A percentile compares a stretch with the other conserved stretches of the same genome.
Evolutionary conservation across 192 early-diverging fungal genomes (phyloP).

Genomic region (Rhizoclosmatium globosum): DNA sequence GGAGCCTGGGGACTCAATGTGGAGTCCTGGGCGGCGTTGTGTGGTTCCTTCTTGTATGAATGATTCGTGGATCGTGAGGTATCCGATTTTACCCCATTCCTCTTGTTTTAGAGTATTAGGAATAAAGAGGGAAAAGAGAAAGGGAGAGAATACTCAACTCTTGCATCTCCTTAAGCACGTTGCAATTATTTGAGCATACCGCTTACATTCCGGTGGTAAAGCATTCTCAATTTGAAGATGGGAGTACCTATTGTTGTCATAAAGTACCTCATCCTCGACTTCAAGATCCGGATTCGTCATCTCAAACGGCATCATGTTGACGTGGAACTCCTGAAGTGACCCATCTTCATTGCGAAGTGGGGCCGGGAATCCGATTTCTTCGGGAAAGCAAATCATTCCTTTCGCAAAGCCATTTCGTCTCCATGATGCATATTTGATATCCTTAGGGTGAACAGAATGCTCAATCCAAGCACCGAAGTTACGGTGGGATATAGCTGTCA

Average conservation of each 20-base stretch:
- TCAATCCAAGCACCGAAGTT: too few species aligned
- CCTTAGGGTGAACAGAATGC: too few species aligned
- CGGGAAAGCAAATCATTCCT: background rate
- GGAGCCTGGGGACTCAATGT: conserved; percentile 17
- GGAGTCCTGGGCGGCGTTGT: background rate
- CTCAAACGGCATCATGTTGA: conserved; percentile 26
- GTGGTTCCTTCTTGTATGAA: conserved; percentile 7
- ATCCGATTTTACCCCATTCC: conserved; percentile 12
- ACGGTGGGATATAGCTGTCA: too few species aligned
- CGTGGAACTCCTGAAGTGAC: background rate
- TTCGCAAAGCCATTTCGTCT: background rate
- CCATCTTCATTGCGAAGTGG: background rate
- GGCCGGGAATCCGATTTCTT: background rate
- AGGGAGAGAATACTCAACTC: too few species aligned
- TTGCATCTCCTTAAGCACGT: background rate
- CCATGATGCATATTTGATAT: too few species aligned
- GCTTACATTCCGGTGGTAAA: conserved; percentile 1
- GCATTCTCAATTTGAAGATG: background rate
- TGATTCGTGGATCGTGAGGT: conserved; percentile 8
- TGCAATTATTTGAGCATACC: conserved; percentile 2
- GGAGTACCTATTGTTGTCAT: background rate
- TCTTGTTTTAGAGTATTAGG: too few species aligned
- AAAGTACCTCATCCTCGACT: background rate
- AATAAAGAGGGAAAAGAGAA: too few species aligned
- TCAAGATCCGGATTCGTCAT: background rate